phyloP scores from a whole-genome alignment of 441 rosid species.

The Sinapis alba region DNA sequence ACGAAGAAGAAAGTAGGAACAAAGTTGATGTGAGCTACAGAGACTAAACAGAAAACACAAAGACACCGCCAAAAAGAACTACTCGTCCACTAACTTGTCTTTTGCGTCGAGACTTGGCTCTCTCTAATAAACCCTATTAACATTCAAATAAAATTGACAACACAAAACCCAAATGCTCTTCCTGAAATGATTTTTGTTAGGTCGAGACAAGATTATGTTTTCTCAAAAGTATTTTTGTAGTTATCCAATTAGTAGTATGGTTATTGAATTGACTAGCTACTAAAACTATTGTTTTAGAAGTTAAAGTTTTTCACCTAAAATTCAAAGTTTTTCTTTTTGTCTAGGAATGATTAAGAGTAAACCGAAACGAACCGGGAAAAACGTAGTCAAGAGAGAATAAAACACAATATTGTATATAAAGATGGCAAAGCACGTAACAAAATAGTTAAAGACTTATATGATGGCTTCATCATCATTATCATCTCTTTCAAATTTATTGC shows the following conservation, averaged over 20 bases:
- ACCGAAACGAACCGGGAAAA: constrained; percentile 24
- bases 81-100: constrained; percentile 40
- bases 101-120: constrained; percentile 33
- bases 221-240: constrained; percentile 10
- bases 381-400: not conserved
- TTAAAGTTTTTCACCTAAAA: constrained; percentile 4
- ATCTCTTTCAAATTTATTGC: constrained; percentile 27
- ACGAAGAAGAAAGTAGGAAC: constrained; percentile 31
- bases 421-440: constrained; percentile 33
- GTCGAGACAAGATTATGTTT: constrained; percentile 10
- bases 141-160: constrained; percentile 19
- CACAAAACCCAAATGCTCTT: constrained; percentile 3
- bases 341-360: not conserved
- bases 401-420: constrained; percentile 31
- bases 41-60: constrained; percentile 35
- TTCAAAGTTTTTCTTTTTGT: not conserved
- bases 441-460: constrained; percentile 22
- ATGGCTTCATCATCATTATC: constrained; percentile 36
- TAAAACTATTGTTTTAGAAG: constrained; percentile 27
- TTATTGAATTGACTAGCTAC: constrained; percentile 30
- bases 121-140: constrained; percentile 9
- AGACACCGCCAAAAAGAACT: constrained; percentile 38
- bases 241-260: constrained; percentile 5
- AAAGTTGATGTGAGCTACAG: constrained; percentile 35
- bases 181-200: not conserved